A percentile compares a stretch with the other conserved stretches of the same genome.
These are phyloP conservation scores for Fusarium denticulatum DNA, from an alignment of 2,329 filamentous ascomycete genomes.

Conservation along the genomic window DNA sequence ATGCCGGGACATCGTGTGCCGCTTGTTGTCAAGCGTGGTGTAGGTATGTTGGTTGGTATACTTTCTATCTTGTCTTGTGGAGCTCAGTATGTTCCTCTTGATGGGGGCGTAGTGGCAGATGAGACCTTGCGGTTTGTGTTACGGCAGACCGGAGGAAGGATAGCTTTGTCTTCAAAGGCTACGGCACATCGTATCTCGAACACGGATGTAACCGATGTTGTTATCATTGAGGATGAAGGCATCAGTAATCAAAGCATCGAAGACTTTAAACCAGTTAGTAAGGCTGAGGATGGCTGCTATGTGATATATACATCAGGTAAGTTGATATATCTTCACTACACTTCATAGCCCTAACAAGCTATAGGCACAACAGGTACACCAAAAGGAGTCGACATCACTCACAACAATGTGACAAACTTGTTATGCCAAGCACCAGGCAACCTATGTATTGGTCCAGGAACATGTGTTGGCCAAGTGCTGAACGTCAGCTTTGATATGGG, in stretches of 20 bases:
- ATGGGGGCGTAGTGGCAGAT: slow-evolving; percentile 63
- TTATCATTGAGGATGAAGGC: slow-evolving; percentile 45
- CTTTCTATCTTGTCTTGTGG: slow-evolving; percentile 64
- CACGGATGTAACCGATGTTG: slow-evolving; percentile 29
- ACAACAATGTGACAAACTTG: slow-evolving; percentile 65
- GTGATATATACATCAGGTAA: slow-evolving; percentile 66
- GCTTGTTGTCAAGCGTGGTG: slow-evolving; percentile 63
- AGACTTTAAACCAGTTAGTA: neutral
- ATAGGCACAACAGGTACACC: slow-evolving; percentile 64
- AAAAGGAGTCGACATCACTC: slow-evolving; percentile 68
- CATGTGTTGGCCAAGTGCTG: slow-evolving; percentile 63
- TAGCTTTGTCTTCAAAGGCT: slow-evolving; percentile 57
- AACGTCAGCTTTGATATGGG: slow-evolving; percentile 71
- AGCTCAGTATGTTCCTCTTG: slow-evolving; percentile 68
- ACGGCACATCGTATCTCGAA: slow-evolving; percentile 45
- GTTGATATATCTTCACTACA: neutral
- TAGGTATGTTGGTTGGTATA: slow-evolving; percentile 67
- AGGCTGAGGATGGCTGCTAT: slow-evolving; percentile 52
- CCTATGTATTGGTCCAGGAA: slow-evolving; percentile 60
- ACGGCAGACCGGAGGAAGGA: slow-evolving; percentile 54
- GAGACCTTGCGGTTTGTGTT: slow-evolving; percentile 61
- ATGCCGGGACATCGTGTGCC: slow-evolving; percentile 60
- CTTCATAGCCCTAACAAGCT: neutral
- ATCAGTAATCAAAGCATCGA: neutral
- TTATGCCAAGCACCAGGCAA: slow-evolving; percentile 60